Percentiles rank a stretch among this genome's conserved stretches.
Conservation (phyloP, 2,329 filamentous ascomycete species). For the Cladosporium halotolerans region DNA sequence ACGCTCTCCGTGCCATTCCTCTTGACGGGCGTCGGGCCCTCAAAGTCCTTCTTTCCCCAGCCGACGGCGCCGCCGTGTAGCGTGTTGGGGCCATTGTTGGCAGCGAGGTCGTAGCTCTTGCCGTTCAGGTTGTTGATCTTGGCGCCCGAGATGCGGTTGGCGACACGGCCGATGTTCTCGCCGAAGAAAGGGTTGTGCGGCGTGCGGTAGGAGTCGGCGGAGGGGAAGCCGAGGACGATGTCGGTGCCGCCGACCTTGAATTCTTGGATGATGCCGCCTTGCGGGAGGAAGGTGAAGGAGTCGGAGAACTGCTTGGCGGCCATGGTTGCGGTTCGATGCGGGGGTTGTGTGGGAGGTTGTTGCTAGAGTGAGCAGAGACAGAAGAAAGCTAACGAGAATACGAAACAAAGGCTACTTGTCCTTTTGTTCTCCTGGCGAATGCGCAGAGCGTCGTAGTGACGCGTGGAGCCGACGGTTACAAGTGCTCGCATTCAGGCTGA, state of each 20-base stretch:
- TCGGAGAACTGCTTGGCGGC: conserved; percentile 19
- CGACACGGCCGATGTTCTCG: conserved; percentile 78
- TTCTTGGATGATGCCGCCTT: conserved; percentile 74
- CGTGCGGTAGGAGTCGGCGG: conserved; percentile 64
- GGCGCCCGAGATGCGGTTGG: conserved; percentile 73
- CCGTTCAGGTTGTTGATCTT: conserved; percentile 67
- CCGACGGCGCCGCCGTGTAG: conserved; percentile 52
- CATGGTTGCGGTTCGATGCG: conserved; percentile 14
- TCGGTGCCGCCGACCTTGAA: conserved; percentile 72
- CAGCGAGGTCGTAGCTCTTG: conserved; percentile 60
- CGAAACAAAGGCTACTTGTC: not conserved
- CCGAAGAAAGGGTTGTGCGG: conserved; percentile 80
- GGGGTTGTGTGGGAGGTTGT: not conserved
- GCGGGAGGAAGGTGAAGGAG: conserved; percentile 61
- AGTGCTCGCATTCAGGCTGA: not conserved
- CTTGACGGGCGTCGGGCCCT: conserved; percentile 58
- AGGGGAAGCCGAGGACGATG: conserved; percentile 82
- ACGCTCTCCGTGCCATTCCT: conserved; percentile 42
- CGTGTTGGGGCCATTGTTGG: conserved; percentile 72
- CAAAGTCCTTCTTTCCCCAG: conserved; percentile 75
- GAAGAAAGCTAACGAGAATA: too few relatives aligned
- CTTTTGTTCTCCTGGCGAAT: not conserved
- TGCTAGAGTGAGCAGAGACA: too few relatives aligned
- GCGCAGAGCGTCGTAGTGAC: not conserved
- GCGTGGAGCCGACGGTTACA: not conserved